Conservation (phyloP, 768 basidiomycete genomes). For the Kondoa subrosea region DNA sequence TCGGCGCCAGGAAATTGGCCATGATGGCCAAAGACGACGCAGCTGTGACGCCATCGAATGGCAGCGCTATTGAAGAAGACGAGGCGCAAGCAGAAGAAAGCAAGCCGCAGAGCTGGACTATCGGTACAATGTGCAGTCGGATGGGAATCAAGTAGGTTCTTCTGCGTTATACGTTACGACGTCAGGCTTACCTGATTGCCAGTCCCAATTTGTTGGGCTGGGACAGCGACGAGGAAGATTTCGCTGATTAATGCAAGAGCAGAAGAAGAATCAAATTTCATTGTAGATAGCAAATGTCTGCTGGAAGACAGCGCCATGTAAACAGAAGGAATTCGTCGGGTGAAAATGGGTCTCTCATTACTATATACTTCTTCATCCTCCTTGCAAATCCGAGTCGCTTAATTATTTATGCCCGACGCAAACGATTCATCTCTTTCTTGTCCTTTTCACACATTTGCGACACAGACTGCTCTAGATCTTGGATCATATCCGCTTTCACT, state of each 20-base stretch:
- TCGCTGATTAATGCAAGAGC: neutral
- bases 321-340: no score
- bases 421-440: no score
- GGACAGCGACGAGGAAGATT: conserved; percentile 9
- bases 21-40: neutral
- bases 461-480: no score
- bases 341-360: no score
- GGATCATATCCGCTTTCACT: no score
- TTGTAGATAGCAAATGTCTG: no score
- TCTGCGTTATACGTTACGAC: neutral
- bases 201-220: conserved; percentile 9
- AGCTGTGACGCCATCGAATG: neutral
- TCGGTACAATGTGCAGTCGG: neutral
- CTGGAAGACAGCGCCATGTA: no score
- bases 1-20: neutral
- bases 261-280: no score
- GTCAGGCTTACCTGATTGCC: neutral
- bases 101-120: neutral
- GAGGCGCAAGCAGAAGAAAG: neutral
- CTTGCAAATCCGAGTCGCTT: no score
- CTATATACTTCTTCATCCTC: no score
- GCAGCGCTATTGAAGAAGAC: neutral
- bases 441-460: no score
- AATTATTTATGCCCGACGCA: no score
- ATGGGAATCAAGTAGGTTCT: neutral